Conservation (phyloP, 257 asterid genomes). For the Nicotiana benthamiana region DNA sequence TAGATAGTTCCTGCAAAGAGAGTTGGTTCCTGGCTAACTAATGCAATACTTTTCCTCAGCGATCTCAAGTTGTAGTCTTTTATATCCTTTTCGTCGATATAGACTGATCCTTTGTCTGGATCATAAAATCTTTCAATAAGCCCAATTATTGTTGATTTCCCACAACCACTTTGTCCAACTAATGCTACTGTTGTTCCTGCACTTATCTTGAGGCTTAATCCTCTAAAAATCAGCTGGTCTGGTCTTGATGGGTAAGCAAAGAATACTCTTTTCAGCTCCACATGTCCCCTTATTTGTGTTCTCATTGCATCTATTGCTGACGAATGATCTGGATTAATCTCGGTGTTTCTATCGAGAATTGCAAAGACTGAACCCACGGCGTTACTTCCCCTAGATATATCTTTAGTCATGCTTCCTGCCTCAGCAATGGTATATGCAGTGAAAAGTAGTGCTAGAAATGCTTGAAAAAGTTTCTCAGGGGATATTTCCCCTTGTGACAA, state of each 20-base stretch:
- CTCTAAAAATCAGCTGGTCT: constrained; percentile 38
- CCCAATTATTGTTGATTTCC: constrained; percentile 71
- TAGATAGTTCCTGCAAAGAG: constrained; percentile 63
- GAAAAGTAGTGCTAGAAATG: constrained; percentile 62
- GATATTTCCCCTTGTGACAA: constrained; percentile 31
- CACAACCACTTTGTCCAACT: constrained; percentile 93
- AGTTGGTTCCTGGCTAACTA: constrained; percentile 83
- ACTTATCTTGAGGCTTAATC: constrained; percentile 51
- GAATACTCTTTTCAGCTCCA: constrained; percentile 48
- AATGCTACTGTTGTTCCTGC: constrained; percentile 75
- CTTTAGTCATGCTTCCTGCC: constrained; percentile 92
- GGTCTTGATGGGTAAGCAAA: constrained; percentile 81
- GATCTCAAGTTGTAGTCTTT: constrained; percentile 52
- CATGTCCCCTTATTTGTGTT: constrained; percentile 39
- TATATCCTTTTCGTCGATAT: constrained; percentile 59
- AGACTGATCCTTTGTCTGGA: constrained; percentile 50
- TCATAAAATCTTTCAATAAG: constrained; percentile 75
- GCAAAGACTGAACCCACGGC: constrained; percentile 75
- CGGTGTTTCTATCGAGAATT: constrained; percentile 46
- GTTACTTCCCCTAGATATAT: constrained; percentile 63
- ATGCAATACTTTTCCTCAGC: constrained; percentile 55
- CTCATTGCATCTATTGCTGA: constrained; percentile 20
- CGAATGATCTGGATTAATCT: constrained; percentile 50
- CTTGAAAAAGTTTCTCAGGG: constrained; percentile 63
- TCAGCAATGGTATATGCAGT: constrained; percentile 90